Percentiles rank a stretch among this genome's conserved stretches.
These are phyloP conservation scores for Cystofilobasidium bisporidii DNA, from an alignment of 768 basidiomycete genomes.

Conservation along the genomic window DNA sequence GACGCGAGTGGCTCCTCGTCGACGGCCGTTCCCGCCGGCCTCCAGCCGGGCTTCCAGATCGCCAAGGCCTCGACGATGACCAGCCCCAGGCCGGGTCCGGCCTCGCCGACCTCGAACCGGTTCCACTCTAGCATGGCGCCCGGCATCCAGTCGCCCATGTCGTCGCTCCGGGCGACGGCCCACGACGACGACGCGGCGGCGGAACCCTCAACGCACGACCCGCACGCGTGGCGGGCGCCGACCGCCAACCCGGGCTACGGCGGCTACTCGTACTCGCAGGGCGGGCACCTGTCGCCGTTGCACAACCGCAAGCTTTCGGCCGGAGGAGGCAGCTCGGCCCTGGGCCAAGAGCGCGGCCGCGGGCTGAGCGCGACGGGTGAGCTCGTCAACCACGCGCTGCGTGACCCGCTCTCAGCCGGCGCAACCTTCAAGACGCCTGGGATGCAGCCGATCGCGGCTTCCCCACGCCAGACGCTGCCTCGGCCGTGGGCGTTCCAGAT, in stretches of 20 bases:
- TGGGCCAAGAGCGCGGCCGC: neutral
- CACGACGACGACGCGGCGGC: conserved; percentile 19
- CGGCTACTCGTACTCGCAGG: neutral
- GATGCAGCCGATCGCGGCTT: conserved; percentile 24
- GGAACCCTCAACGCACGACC: neutral
- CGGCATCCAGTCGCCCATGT: conserved; percentile 26
- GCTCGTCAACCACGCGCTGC: conserved; percentile 21
- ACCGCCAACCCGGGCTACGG: neutral
- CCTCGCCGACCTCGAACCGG: conserved; percentile 2
- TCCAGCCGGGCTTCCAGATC: conserved; percentile 24
- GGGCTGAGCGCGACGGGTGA: conserved; percentile 18
- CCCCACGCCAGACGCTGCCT: neutral
- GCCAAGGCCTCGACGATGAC: conserved; percentile 3
- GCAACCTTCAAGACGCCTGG: conserved; percentile 16
- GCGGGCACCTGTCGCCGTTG: conserved; percentile 7
- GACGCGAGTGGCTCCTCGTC: too few species aligned
- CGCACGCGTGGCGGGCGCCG: neutral
- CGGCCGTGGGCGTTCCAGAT: neutral
- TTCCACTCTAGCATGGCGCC: conserved; percentile 5
- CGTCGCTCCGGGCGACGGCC: conserved; percentile 26
- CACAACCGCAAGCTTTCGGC: conserved; percentile 16
- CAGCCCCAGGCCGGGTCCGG: neutral
- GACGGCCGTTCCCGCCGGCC: neutral
- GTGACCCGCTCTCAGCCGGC: neutral
- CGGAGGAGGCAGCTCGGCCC: neutral